Conservation (phyloP, 352 stramenopile genomes). For the Phytophthora niederhauseri region DNA sequence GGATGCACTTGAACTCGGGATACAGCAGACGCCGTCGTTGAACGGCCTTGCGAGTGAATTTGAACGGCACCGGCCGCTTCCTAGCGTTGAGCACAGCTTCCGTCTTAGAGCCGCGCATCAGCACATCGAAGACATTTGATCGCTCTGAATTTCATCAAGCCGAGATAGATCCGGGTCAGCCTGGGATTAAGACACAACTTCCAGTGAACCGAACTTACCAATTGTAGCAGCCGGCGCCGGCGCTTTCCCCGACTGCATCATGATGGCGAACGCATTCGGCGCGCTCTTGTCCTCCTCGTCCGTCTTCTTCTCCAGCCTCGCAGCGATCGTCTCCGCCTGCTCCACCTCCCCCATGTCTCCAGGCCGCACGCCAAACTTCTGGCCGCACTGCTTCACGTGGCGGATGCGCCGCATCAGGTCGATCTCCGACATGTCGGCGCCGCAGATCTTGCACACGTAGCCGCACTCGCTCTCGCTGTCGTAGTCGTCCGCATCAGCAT, state of each 20-base stretch:
- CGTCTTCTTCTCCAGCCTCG: constrained; percentile 15
- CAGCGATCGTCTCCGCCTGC: constrained; percentile 26
- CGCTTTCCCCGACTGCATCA: constrained; percentile 49
- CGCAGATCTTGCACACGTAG: constrained; percentile 78
- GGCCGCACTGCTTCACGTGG: constrained; percentile 82
- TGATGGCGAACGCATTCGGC: constrained; percentile 59
- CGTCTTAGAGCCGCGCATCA: constrained; percentile 84
- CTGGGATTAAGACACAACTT: neutral
- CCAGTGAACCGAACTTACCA: constrained; percentile 8
- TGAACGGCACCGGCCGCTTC: constrained; percentile 38
- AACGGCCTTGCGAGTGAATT: constrained; percentile 32
- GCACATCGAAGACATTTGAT: constrained; percentile 80
- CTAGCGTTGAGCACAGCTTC: constrained; percentile 46
- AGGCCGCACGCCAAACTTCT: constrained; percentile 68
- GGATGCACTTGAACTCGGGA: constrained; percentile 84
- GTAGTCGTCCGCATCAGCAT: neutral
- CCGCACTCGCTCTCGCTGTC: constrained; percentile 24
- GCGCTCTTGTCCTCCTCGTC: neutral
- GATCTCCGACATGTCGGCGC: constrained; percentile 47
- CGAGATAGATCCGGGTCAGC: constrained; percentile 2
- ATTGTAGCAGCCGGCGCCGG: constrained; percentile 10
- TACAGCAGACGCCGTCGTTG: constrained; percentile 41
- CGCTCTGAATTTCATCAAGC: constrained; percentile 15
- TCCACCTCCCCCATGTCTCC: constrained; percentile 49
- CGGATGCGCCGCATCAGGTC: constrained; percentile 56